Conservation (phyloP, 495 filamentous ascomycete genomes). For the Bathelium albidoporum region DNA sequence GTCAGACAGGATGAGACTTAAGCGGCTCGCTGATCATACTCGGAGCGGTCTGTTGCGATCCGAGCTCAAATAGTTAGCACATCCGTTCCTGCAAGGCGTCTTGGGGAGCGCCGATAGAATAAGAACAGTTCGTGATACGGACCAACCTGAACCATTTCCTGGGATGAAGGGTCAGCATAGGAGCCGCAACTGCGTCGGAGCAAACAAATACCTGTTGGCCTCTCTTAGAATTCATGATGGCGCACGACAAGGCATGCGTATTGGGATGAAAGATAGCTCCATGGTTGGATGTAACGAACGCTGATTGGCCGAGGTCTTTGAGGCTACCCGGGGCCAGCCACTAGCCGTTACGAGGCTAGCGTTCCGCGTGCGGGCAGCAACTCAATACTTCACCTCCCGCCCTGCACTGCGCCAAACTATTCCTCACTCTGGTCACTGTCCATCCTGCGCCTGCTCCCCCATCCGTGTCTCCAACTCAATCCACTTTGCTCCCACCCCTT, state of each 20-base stretch:
- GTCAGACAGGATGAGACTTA: too few species aligned
- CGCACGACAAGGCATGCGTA: background rate
- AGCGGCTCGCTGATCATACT: constrained; percentile 35
- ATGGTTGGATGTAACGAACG: background rate
- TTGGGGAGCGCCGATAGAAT: background rate
- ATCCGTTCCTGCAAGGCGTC: background rate
- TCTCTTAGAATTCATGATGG: constrained; percentile 24
- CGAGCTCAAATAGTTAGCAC: background rate
- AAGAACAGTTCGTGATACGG: constrained; percentile 35
- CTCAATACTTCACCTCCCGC: background rate
- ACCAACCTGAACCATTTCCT: constrained; percentile 99
- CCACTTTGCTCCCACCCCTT: too few species aligned
- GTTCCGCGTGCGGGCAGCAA: background rate
- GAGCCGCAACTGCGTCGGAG: background rate
- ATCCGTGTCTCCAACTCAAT: too few species aligned
- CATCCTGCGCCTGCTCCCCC: background rate
- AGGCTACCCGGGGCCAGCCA: background rate
- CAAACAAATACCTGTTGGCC: constrained; percentile 18
- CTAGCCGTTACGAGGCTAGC: background rate
- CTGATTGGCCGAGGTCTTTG: background rate
- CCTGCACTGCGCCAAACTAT: background rate
- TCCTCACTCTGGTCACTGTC: background rate
- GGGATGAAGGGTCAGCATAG: constrained; percentile 1
- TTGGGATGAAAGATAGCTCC: background rate
- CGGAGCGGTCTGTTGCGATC: constrained; percentile 36